Conservation (phyloP, 495 filamentous ascomycete species). For the Pseudotulostoma volvatum region DNA sequence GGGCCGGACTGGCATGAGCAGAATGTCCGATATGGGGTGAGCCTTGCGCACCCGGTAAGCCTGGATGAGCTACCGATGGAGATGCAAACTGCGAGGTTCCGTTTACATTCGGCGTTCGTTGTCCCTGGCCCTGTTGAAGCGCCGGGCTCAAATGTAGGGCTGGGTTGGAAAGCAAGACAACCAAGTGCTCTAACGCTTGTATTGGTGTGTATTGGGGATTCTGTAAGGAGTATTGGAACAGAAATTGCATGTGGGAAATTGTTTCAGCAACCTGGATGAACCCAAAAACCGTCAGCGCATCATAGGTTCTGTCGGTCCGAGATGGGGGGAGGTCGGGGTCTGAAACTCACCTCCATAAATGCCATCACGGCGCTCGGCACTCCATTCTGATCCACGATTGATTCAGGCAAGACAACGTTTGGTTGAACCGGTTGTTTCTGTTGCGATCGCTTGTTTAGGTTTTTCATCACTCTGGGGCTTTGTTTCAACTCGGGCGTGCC, state of each 20-base stretch:
- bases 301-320: too few relatives aligned
- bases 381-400: constrained; percentile 46
- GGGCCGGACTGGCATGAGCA: constrained; percentile 30
- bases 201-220: constrained; percentile 42
- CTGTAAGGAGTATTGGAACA: constrained; percentile 44
- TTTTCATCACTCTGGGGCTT: constrained; percentile 54
- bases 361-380: constrained; percentile 39
- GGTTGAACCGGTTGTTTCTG: constrained; percentile 36
- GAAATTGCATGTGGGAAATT: constrained; percentile 53
- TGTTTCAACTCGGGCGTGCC: constrained; percentile 45
- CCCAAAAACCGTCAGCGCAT: constrained; percentile 3
- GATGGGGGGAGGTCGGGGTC: too few relatives aligned
- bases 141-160: constrained; percentile 24
- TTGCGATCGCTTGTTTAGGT: constrained; percentile 30
- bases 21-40: constrained; percentile 30
- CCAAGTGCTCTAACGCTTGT: constrained; percentile 44
- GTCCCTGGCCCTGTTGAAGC: constrained; percentile 20
- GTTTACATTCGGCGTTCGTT: constrained; percentile 20
- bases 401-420: constrained; percentile 37
- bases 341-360: constrained; percentile 47
- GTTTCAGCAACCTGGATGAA: constrained; percentile 54
- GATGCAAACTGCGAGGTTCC: constrained; percentile 35
- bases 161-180: constrained; percentile 23
- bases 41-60: constrained; percentile 27
- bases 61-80: constrained; percentile 33